These are phyloP conservation scores for Sanguinoderma infundibulare DNA, from an alignment of 1,284 basidiomycete genomes.

Conservation along the genomic window DNA sequence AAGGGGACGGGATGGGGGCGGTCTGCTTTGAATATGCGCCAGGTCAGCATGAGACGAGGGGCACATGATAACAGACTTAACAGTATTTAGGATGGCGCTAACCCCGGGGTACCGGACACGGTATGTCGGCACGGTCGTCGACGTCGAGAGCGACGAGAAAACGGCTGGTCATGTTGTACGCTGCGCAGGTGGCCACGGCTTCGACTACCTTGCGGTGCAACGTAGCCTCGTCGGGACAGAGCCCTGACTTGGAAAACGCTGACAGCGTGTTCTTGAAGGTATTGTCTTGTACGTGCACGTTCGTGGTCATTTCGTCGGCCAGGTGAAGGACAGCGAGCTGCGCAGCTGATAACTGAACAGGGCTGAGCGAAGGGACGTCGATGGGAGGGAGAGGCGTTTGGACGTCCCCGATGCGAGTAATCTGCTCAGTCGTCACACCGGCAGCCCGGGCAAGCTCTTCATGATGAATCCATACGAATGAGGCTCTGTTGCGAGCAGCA, in stretches of 20 bases:
- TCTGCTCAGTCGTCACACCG: neutral
- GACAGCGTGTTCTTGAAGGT: neutral
- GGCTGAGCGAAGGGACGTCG: neutral
- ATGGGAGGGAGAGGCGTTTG: neutral
- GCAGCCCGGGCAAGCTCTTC: neutral
- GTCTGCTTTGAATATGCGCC: no score
- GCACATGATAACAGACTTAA: no score
- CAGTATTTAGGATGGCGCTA: no score
- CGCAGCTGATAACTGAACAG: neutral
- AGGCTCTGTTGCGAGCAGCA: neutral
- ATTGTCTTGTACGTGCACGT: neutral
- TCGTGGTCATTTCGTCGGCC: neutral
- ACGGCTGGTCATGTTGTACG: conserved; percentile 5
- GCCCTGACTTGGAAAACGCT: neutral
- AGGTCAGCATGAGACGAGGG: no score
- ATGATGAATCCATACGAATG: conserved; percentile 1
- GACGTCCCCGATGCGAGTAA: neutral
- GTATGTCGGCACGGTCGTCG: neutral
- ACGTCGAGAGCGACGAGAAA: neutral
- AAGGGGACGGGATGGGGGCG: no score
- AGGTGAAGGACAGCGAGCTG: neutral
- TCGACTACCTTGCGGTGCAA: neutral
- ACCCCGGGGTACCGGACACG: neutral
- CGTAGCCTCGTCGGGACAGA: neutral
- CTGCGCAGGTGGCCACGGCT: neutral